A percentile compares a stretch with the other conserved stretches of the same genome.
phyloP scores from a whole-genome alignment of 768 basidiomycete species.

The Phylloporus sp. region DNA sequence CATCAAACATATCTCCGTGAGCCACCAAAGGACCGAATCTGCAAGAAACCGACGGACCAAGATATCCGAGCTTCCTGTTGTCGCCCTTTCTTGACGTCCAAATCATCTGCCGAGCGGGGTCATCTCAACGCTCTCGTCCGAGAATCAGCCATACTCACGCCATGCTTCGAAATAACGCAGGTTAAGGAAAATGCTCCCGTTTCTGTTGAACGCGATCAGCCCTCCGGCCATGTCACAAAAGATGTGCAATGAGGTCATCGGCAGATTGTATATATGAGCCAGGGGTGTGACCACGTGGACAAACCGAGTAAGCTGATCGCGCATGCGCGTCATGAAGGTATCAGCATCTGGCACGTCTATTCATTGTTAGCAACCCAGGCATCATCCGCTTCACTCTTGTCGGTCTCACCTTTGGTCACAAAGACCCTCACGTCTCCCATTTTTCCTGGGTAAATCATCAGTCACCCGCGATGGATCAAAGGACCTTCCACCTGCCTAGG shows the following conservation, averaged over 20 bases:
- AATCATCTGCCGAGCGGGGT: conserved; percentile 51
- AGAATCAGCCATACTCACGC: conserved; percentile 52
- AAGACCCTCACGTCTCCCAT: conserved; percentile 62
- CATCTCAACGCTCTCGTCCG: not conserved
- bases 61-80: conserved; percentile 67
- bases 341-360: conserved; percentile 54
- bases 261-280: conserved; percentile 66
- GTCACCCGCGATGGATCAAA: not conserved
- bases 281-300: conserved; percentile 64
- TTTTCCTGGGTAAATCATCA: conserved; percentile 38
- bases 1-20: not conserved
- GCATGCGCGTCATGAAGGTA: conserved; percentile 47
- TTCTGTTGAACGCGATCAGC: conserved; percentile 90
- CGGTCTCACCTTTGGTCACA: conserved; percentile 49
- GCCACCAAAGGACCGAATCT: not conserved
- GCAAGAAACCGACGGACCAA: conserved; percentile 45
- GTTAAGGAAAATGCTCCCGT: conserved; percentile 85
- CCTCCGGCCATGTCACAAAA: conserved; percentile 81
- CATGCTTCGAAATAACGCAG: conserved; percentile 79
- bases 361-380: conserved; percentile 1
- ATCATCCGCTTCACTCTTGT: not conserved
- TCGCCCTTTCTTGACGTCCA: conserved; percentile 50
- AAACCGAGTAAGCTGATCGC: conserved; percentile 64
- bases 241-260: conserved; percentile 70
- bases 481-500: conserved; percentile 43